phyloP scores from a whole-genome alignment of 2,329 filamentous ascomycete species.

The Sporothrix humicola region DNA sequence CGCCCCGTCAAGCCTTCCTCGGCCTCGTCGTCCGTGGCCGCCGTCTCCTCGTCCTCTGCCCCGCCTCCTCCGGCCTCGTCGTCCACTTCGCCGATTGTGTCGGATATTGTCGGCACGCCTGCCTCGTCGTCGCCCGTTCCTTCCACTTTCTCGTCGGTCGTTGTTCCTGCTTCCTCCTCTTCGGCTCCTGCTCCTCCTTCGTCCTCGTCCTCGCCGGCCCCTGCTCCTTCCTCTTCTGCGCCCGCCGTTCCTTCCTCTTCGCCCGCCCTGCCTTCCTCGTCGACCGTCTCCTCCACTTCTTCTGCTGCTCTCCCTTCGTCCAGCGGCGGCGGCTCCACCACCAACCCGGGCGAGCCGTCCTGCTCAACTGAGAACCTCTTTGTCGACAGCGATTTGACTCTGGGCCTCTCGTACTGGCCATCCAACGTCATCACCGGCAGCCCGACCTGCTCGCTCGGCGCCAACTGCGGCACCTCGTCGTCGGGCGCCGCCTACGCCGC shows the following conservation, averaged over 20 bases:
- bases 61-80: not conserved
- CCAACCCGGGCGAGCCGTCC: conserved; percentile 21
- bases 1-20: conserved; percentile 20
- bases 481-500: conserved; percentile 4
- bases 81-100: not conserved
- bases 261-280: not conserved
- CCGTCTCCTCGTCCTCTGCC: not conserved
- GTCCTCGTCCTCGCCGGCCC: not conserved
- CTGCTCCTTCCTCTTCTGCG: conserved; percentile 4
- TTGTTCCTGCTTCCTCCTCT: not conserved
- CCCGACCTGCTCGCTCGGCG: conserved; percentile 26
- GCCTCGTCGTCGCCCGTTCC: conserved; percentile 2
- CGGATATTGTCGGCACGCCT: not conserved
- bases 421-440: not conserved
- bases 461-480: conserved; percentile 21
- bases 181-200: not conserved
- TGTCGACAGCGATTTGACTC: conserved; percentile 19
- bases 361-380: conserved; percentile 25
- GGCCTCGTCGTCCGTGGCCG: not conserved
- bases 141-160: conserved; percentile 3
- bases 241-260: not conserved
- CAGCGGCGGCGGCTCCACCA: conserved; percentile 10
- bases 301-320: conserved; percentile 23
- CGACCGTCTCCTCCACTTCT: not conserved
- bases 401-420: conserved; percentile 24